Base-by-base conservation (phyloP, 2,329 filamentous ascomycete species). In the Ploettnerulaceae sp. region DNA sequence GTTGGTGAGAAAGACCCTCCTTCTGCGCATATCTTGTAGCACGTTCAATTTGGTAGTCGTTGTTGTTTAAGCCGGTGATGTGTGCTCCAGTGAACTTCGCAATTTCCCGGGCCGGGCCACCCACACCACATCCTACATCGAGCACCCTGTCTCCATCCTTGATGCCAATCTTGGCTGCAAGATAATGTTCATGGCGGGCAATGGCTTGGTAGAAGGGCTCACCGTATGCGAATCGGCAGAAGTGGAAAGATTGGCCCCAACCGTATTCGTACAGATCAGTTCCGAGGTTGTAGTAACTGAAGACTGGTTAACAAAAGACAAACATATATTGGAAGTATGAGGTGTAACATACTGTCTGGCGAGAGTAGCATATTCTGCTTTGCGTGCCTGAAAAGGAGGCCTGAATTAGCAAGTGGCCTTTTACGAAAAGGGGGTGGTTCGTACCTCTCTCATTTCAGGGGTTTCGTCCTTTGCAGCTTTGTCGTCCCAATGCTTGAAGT, bases 401-500 rank as follows among this genome's bases (percentile, higher is more conserved):
- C 26, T 9, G 14, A 29, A 33, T 47, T 29, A 49, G 33, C 7
- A 33, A 48, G 20, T 45, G 46, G 41, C 18, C 1, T 34, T n/a
- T 39, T 17, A 17, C 45, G 12, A 8, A 7, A 7, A 14, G 20
- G 15, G 15, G 21, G 39, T 21, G 28, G 21, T 21, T 64, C 77
- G 58, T 70, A 89, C 87, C 69, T 89, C 84, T 64, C 91, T 82
- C 58, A 79, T 83, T 61, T 84, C 87, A 45, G 83, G 79, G 1
- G 91, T 97, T 77, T 98, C 93, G 32, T 83, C 78, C 53, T 77
- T 81, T 41, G 75, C 86, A 36, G 72, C 70, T 71, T 95, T 90
- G 74, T 91, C 86, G 68, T 95, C 89, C 87, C 87, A 95, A 67
- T 95, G 89, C 77, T 94, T 95, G 75, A 95, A 95, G 71, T 95